Conservation (phyloP, 2,329 filamentous ascomycete species). For the Penicillium sp. region DNA sequence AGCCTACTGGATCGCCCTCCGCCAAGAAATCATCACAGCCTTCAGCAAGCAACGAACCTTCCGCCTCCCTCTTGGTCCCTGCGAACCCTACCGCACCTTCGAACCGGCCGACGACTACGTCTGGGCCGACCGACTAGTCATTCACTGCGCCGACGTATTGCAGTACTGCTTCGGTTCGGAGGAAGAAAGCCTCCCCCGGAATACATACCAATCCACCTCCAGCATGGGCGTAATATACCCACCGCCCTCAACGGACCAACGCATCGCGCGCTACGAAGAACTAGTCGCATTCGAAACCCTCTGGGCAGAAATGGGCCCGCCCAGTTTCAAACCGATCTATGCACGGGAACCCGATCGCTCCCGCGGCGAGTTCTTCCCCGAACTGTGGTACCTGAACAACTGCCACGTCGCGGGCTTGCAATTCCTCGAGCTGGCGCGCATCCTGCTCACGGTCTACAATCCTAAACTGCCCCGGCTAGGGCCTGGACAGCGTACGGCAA, state of each 20-base stretch:
- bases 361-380: slow-evolving; percentile 54
- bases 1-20: slow-evolving; percentile 51
- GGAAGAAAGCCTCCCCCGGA: slow-evolving; percentile 6
- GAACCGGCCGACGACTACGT: slow-evolving; percentile 35
- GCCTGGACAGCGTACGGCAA: slow-evolving; percentile 20
- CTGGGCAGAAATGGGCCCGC: slow-evolving; percentile 53
- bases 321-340: slow-evolving; percentile 59
- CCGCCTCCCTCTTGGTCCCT: slow-evolving; percentile 41
- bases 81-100: slow-evolving; percentile 37
- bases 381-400: slow-evolving; percentile 59
- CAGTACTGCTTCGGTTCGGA: slow-evolving; percentile 59
- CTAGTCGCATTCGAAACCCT: slow-evolving; percentile 49
- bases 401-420: slow-evolving; percentile 63
- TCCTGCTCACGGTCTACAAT: slow-evolving; percentile 60
- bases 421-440: slow-evolving; percentile 60
- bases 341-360: slow-evolving; percentile 41
- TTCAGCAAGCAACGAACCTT: slow-evolving; percentile 44
- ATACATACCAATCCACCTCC: slow-evolving; percentile 8
- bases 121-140: slow-evolving; percentile 56
- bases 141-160: slow-evolving; percentile 64
- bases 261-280: slow-evolving; percentile 19
- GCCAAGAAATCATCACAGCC: slow-evolving; percentile 54
- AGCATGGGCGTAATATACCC: slow-evolving; percentile 21
- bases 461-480: slow-evolving; percentile 56
- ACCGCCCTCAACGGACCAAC: slow-evolving; percentile 7